Evolutionary conservation across 2,329 filamentous ascomycete species (phyloP).

Genomic region (Alternaria viburni): DNA sequence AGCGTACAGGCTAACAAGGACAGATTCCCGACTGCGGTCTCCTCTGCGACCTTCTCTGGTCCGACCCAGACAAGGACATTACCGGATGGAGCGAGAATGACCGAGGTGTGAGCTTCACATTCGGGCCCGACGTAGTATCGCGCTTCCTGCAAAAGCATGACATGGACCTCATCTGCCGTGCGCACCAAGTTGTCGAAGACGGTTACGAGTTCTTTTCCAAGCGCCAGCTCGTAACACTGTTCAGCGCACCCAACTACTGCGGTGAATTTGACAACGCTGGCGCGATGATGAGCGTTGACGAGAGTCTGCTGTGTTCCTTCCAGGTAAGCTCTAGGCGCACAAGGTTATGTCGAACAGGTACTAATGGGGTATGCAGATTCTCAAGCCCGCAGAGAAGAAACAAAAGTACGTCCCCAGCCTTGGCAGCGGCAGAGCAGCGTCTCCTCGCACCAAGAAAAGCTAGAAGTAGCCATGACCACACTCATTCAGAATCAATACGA

Average conservation of each 20-base stretch:
- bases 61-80: slow-evolving; percentile 98
- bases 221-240: slow-evolving; percentile 93
- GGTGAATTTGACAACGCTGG: slow-evolving; percentile 99
- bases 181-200: slow-evolving; percentile 98
- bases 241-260: slow-evolving; percentile 98
- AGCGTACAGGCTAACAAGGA: slow-evolving; percentile 47
- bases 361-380: slow-evolving; percentile 67
- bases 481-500: slow-evolving; percentile 48
- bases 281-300: slow-evolving; percentile 99
- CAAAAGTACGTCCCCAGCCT: slow-evolving; percentile 96
- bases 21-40: slow-evolving; percentile 98
- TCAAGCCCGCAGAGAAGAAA: slow-evolving; percentile 99
- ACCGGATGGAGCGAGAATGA: slow-evolving; percentile 99
- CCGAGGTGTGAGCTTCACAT: slow-evolving; percentile 97
- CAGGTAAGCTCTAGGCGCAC: slow-evolving; percentile 66
- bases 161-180: slow-evolving; percentile 99
- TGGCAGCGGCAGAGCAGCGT: slow-evolving; percentile 72
- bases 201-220: slow-evolving; percentile 99
- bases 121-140: slow-evolving; percentile 95
- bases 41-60: slow-evolving; percentile 97
- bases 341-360: background rate
- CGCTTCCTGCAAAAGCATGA: slow-evolving; percentile 98
- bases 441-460: slow-evolving; percentile 72
- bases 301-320: slow-evolving; percentile 98
- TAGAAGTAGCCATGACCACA: slow-evolving; percentile 61